Percentiles rank a stretch among this genome's conserved stretches.
Evolutionary conservation across 371 early-diverging fungal species (phyloP).

Genomic region (Thermomucor indicae-seudaticae): DNA sequence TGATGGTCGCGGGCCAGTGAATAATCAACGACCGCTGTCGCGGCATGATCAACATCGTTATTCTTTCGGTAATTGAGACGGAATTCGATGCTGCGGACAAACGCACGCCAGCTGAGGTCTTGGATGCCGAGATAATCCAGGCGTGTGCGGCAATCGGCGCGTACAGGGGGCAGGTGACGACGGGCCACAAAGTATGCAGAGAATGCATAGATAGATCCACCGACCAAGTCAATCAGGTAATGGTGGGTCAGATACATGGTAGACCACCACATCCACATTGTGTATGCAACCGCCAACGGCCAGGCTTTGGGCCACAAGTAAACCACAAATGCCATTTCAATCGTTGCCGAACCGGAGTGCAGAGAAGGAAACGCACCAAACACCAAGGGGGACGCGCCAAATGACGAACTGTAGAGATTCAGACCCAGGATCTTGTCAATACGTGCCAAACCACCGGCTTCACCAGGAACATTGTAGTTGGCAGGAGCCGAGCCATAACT

Average conservation of each 20-base stretch:
- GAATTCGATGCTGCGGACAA: conserved; percentile 27
- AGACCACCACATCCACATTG: conserved; percentile 77
- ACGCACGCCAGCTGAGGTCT: conserved; percentile 14
- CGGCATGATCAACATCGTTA: no score
- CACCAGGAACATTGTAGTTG: conserved; percentile 66
- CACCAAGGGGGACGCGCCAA: conserved; percentile 67
- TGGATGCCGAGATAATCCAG: conserved; percentile 34
- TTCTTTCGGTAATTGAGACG: conserved; percentile 8
- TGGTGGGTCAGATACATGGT: conserved; percentile 78
- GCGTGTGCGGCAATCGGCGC: conserved; percentile 21
- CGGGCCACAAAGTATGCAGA: conserved; percentile 47
- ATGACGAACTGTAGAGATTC: conserved; percentile 60
- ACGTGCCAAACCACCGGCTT: conserved; percentile 68
- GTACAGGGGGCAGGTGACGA: conserved; percentile 23
- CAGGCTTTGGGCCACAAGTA: conserved; percentile 47
- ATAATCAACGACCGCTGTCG: no score
- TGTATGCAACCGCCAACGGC: conserved; percentile 51
- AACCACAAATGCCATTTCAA: conserved; percentile 58
- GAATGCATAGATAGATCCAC: conserved; percentile 66
- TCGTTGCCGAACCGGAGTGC: conserved; percentile 70
- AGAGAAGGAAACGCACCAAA: conserved; percentile 79
- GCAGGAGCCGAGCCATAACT: conserved; percentile 61
- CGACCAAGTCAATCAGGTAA: conserved; percentile 70
- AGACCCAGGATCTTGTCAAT: conserved; percentile 67
- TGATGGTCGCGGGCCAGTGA: no score